Percentiles rank a stretch among this genome's conserved stretches.
phyloP scores from a whole-genome alignment of 108 stramenopile species.

The Schizochytrium sp. region DNA sequence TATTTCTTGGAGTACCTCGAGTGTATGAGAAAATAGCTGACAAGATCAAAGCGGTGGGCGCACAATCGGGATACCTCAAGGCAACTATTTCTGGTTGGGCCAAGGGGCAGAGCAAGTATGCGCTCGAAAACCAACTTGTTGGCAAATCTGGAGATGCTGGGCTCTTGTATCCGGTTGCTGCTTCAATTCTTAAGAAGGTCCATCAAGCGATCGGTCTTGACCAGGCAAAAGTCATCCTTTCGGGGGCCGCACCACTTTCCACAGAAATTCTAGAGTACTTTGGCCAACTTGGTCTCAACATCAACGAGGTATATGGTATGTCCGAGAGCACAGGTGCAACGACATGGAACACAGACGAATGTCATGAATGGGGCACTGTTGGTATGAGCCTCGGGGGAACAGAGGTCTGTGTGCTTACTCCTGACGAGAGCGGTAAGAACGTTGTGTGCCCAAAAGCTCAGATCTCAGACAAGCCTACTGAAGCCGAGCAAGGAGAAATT shows the following conservation, averaged over 20 bases:
- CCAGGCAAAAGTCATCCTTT: conserved; percentile 72
- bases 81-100: conserved; percentile 82
- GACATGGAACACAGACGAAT: conserved; percentile 67
- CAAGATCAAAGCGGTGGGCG: conserved; percentile 81
- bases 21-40: conserved; percentile 89
- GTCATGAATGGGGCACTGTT: conserved; percentile 61
- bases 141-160: conserved; percentile 38
- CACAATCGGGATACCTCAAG: conserved; percentile 74
- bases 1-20: conserved; percentile 86
- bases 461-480: neutral
- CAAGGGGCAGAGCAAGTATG: conserved; percentile 70
- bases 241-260: conserved; percentile 80
- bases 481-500: conserved; percentile 68
- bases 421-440: neutral
- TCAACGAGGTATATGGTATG: conserved; percentile 82
- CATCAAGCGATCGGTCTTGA: conserved; percentile 80
- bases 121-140: conserved; percentile 62
- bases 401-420: neutral
- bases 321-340: conserved; percentile 83
- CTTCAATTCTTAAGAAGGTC: conserved; percentile 70
- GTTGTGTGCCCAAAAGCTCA: neutral
- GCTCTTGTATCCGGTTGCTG: conserved; percentile 62
- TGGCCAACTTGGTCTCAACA: conserved; percentile 80
- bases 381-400: conserved; percentile 14
- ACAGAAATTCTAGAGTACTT: conserved; percentile 81